phyloP scores from a whole-genome alignment of 2,329 filamentous ascomycete genomes.

The Grosmannia serpens region DNA sequence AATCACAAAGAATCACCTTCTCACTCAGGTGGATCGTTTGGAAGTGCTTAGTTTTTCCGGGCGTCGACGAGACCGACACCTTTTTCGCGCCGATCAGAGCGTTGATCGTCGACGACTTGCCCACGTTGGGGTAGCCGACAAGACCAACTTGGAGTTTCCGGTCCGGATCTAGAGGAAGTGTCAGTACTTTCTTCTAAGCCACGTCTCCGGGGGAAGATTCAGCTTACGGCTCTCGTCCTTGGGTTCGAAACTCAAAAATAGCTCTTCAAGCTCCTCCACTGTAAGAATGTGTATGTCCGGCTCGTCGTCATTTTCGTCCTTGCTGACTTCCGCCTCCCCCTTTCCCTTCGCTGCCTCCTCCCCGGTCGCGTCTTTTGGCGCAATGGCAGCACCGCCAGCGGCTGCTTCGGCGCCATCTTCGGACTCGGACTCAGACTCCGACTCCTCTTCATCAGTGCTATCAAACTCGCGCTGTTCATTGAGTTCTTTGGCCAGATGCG shows the following conservation, averaged over 20 bases:
- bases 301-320: constrained; percentile 27
- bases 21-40: constrained; percentile 93
- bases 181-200: neutral
- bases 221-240: constrained; percentile 32
- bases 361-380: constrained; percentile 22
- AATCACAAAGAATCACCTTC: constrained; percentile 87
- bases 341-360: constrained; percentile 3
- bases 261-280: constrained; percentile 80
- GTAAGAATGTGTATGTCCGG: constrained; percentile 72
- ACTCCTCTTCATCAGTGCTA: constrained; percentile 24
- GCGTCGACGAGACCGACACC: constrained; percentile 93
- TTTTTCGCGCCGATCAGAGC: constrained; percentile 97
- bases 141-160: constrained; percentile 80
- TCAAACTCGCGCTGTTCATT: constrained; percentile 61
- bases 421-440: constrained; percentile 23
- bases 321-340: neutral
- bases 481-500: constrained; percentile 77
- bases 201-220: neutral
- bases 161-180: constrained; percentile 26
- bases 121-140: constrained; percentile 96
- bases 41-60: constrained; percentile 98
- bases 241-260: constrained; percentile 67
- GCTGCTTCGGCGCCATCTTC: constrained; percentile 23
- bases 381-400: neutral
- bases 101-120: constrained; percentile 98